Evolutionary conservation across 2,329 filamentous ascomycete genomes (phyloP), one percentile per base, ranked within the genome.

Genomic region (Grosmannia huntii): DNA sequence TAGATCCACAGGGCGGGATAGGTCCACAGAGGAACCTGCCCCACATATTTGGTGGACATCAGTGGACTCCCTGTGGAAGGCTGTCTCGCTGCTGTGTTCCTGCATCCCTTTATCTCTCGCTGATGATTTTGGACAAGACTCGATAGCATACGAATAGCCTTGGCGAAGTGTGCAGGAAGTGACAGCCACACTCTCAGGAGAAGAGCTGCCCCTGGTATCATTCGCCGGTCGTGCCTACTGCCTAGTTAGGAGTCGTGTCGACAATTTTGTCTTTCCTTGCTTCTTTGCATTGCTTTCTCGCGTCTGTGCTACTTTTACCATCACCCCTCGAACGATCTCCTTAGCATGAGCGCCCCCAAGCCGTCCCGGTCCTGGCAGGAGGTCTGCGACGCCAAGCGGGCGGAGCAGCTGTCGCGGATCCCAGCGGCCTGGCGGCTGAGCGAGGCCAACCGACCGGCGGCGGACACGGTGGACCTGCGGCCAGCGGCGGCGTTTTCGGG

Each of bases 401-500:
- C 62, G 6, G 62, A 63, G 27, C 60, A 60, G 53, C 58, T 62
- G n/a, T 31, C 60, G 16, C 56, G 59, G 31, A 63, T 63, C 48
- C 62, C 62, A 14, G 21, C 27, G 2, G 59, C 27, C 11, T 62
- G 60, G 60, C 59, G 62, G 3, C 58, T 63, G 10, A 27, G 44
- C 2, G 50, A 49, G 5, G 57, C 49, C 19, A 60, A 53, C 51
- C 44, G 48, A 41, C 60, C 60, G 19, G 36, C 60, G 5, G 52
- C 46, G 31, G 56, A 50, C 58, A 60, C 56, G 6, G 4, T 33
- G 5, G 62, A 63, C 46, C 38, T 63, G 50, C 60, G 59, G 2
- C 54, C 55, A 1, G 48, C 60, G 5, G 57, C 58, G 2, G 36
- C 56, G n/a, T 31, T 59, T 3, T 60, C 55, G 16, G 62, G 62